Conservation (phyloP, 805 yeast genomes). For the Candida arabinofermentans region DNA sequence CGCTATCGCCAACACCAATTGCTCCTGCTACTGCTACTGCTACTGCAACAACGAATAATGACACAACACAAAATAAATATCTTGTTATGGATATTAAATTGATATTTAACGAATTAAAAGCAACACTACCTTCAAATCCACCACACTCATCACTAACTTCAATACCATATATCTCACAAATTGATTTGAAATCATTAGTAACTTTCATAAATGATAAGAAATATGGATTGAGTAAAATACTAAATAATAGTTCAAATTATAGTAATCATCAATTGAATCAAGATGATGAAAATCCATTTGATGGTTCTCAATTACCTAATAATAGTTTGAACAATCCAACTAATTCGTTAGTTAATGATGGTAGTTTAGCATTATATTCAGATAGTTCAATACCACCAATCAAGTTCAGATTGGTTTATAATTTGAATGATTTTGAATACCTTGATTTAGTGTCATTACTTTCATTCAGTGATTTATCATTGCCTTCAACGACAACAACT, state of each 20-base stretch:
- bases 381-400: constrained; percentile 30
- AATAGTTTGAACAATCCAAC: constrained; percentile 5
- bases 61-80: constrained; percentile 39
- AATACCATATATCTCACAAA: constrained; percentile 52
- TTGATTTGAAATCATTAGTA: constrained; percentile 58
- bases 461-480: constrained; percentile 15
- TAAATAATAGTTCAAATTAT: constrained; percentile 1
- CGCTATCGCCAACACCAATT: not conserved
- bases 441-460: constrained; percentile 28
- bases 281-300: constrained; percentile 24
- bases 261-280: not conserved
- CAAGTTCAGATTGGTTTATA: constrained; percentile 44
- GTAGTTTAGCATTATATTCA: constrained; percentile 16
- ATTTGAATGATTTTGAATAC: constrained; percentile 39
- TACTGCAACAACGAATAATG: constrained; percentile 11
- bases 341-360: too few species aligned
- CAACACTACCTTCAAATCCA: constrained; percentile 43
- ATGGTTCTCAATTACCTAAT: constrained; percentile 24
- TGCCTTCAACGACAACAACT: constrained; percentile 1
- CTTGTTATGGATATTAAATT: constrained; percentile 65
- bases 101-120: constrained; percentile 59
- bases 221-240: constrained; percentile 23
- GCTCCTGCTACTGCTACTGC: constrained; percentile 9
- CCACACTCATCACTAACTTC: constrained; percentile 50
- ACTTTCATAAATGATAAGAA: constrained; percentile 53